Evolutionary conservation across 75 land plant species (phyloP), one percentile per base, ranked within the genome.

Genomic region (Larix kaempferi): DNA sequence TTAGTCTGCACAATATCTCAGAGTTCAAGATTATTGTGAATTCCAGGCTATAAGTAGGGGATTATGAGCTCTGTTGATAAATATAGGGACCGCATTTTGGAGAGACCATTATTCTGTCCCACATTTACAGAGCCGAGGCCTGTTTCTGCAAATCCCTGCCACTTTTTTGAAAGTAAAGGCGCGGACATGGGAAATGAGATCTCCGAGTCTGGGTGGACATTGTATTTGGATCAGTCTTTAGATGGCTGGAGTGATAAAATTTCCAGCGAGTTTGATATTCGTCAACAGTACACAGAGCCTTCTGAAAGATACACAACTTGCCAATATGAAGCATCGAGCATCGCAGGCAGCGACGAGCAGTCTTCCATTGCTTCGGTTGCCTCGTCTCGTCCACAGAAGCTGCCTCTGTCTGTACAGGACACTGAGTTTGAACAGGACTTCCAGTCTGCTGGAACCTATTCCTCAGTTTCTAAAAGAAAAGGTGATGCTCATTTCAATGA

Each of bases 161-260:
- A 11, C 12, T 49, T 10, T 49, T 49, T 49, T 11, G 12, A 11
- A 29, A 26, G 33, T 29, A 26, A 16, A 26, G 6, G 15, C 2
- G 33, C 0, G 0, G 17, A 27, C 37, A 64, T 15, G 6, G 33
- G 67, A 27, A 33, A 17, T 64, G 17, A 64, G 1, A 64, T 64
- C 33, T 64, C 67, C 6, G 67, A 64, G 33, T 64, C 67, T 64
- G 67, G 67, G 37, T 64, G 67, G 67, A 64, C 67, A 29, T 29
- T 64, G 67, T 64, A 64, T 64, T 33, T 64, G 67, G 67, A 64
- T 64, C 26, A 64, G 16, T 64, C 67, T 10, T 10, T 49, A 10
- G 54, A 49, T 49, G 1, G 54, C 54, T 10, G 12, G 5, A 27
- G 35, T 33, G 27, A 15, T 4, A 26, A 64, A 27, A 64, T 4